Conservation (phyloP, 352 stramenopile genomes). For the Globisporangium rhizosaccharum region DNA sequence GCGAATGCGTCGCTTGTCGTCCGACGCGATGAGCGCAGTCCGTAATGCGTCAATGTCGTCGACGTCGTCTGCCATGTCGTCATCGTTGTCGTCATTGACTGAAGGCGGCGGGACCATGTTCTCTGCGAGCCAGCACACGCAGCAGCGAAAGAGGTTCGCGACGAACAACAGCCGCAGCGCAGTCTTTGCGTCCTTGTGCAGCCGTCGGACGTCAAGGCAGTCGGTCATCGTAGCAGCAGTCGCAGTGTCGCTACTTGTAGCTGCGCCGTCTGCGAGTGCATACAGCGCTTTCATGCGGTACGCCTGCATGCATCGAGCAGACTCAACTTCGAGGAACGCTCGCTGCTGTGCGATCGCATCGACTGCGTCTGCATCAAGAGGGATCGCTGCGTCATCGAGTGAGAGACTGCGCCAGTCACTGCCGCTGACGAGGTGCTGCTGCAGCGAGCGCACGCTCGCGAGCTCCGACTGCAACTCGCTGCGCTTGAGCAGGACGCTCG, state of each 20-base stretch:
- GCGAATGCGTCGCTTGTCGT: background rate
- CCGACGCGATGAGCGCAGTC: too few species aligned
- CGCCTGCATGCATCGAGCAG: slow-evolving; percentile 12
- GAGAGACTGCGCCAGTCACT: slow-evolving; percentile 2
- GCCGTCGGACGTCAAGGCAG: slow-evolving; percentile 14
- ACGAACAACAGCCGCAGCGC: slow-evolving; percentile 50
- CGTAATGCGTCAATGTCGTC: background rate
- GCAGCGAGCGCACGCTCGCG: slow-evolving; percentile 15
- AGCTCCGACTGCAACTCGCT: slow-evolving; percentile 20
- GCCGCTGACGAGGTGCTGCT: slow-evolving; percentile 10
- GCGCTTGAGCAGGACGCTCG: slow-evolving; percentile 31
- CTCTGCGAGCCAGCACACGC: slow-evolving; percentile 59
- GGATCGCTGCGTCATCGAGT: background rate
- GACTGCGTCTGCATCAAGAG: background rate
- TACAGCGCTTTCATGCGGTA: slow-evolving; percentile 16
- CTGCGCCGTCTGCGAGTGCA: background rate
- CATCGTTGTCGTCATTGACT: background rate
- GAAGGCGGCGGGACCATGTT: slow-evolving; percentile 29
- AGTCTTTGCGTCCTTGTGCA: slow-evolving; percentile 30
- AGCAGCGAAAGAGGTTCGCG: slow-evolving; percentile 49
- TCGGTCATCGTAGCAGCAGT: too few species aligned
- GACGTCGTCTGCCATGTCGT: background rate
- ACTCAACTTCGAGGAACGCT: slow-evolving; percentile 16
- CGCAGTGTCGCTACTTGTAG: background rate
- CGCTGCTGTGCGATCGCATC: slow-evolving; percentile 6